Evolutionary conservation across 306 rosid genomes (phyloP), one percentile per base, ranked within the genome.

Genomic region (Acmispon strigosus): DNA sequence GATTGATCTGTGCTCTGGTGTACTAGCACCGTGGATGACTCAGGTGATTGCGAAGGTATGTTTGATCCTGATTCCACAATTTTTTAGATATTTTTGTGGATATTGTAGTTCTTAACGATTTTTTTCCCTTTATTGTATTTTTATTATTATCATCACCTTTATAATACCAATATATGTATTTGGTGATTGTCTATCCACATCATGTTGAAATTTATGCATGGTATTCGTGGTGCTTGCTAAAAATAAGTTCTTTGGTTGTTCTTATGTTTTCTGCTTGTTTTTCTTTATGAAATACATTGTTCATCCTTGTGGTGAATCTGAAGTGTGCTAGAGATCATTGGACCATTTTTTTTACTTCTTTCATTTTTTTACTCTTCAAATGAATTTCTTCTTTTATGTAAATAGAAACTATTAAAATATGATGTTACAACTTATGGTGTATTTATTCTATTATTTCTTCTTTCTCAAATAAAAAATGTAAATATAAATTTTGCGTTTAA

Each of bases 1-100:
- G 81, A 85, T 92, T 76, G 98, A 92, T 79, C 78, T 92, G 24
- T 90, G 98, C 70, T 86, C 86, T 68, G 83, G 92, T 20, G 89
- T 84, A 15, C 82, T 92, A 44, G 87, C 96, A 32, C 98, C 96
- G 36, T 92, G 96, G 98, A 83, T 88, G 85, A 43, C 91, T 85
- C 96, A 85, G 29, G 89, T 90, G 73, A 84, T 85, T 79, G 96
- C 93, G 12, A 92, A 90, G 96, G 98, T 92, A 80, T 14, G 81
- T 65, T 73, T 22, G 41, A 71, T 70, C 52, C 62, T 48, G 27
- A 59, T 79, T 66, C 58, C 22, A 8, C 24, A 55, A 65, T 37
- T 29, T 41, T 59, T 51, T 49, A 62, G 66, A 43, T 41, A 60
- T 29, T 43, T 18, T 57, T 50, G 34, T 12, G 9, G 32, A 56